Conservation (phyloP, 768 basidiomycete genomes). For the Punctularia strigosozonata region DNA sequence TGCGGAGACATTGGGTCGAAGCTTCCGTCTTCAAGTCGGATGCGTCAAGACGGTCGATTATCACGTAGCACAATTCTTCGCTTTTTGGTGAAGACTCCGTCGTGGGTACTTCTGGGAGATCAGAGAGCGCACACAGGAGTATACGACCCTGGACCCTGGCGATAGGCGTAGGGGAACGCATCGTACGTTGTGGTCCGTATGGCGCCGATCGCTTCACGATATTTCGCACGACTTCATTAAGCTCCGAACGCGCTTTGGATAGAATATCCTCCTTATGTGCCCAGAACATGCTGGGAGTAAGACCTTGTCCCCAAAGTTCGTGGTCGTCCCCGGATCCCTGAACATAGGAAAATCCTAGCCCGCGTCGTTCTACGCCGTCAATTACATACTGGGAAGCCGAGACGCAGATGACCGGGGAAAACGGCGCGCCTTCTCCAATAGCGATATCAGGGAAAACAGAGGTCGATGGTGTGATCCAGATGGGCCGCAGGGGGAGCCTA, state of each 20-base stretch:
- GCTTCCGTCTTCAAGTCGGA: too few relatives aligned
- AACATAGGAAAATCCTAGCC: constrained; percentile 71
- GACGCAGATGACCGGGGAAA: constrained; percentile 69
- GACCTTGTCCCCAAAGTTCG: constrained; percentile 80
- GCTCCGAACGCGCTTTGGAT: constrained; percentile 28
- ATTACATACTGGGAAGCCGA: constrained; percentile 70
- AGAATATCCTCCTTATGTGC: constrained; percentile 37
- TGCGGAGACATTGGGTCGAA: constrained; percentile 6
- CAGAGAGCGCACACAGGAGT: constrained; percentile 24
- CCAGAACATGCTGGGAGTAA: constrained; percentile 73
- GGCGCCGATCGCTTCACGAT: constrained; percentile 8
- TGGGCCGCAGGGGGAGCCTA: constrained; percentile 57
- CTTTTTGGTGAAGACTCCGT: constrained; percentile 1
- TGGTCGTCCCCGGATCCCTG: constrained; percentile 96
- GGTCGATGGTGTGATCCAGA: constrained; percentile 80
- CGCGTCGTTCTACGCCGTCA: constrained; percentile 48
- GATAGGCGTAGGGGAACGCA: constrained; percentile 17
- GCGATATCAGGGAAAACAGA: constrained; percentile 32
- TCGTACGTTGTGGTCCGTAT: constrained; percentile 8
- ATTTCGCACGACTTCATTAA: constrained; percentile 31
- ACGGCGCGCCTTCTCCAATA: constrained; percentile 18
- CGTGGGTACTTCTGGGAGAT: constrained; percentile 8
- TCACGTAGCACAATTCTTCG: constrained; percentile 1
- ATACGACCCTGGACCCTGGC: constrained; percentile 27
- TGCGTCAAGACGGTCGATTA: constrained; percentile 1